phyloP scores from a whole-genome alignment of 805 yeast species.

The Ogataea sp. region DNA sequence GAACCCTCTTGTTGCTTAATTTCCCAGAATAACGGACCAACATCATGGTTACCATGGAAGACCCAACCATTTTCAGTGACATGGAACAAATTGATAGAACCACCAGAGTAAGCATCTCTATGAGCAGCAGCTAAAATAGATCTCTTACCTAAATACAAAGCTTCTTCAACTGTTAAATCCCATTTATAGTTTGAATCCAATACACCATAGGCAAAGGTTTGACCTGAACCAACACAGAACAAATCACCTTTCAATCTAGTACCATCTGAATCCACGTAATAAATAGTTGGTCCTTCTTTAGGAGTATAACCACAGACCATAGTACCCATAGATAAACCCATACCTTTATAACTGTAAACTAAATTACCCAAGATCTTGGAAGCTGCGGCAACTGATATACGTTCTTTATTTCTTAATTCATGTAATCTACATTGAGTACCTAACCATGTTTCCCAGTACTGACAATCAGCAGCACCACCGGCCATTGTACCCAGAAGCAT shows the following conservation, averaged over 20 bases:
- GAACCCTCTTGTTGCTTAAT: conserved; percentile 82
- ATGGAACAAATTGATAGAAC: conserved; percentile 88
- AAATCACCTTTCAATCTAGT: conserved; percentile 90
- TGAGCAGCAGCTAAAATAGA: conserved; percentile 96
- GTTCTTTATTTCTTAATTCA: conserved; percentile 88
- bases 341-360: conserved; percentile 91
- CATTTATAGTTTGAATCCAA: conserved; percentile 86
- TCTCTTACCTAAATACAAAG: conserved; percentile 88
- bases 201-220: conserved; percentile 98
- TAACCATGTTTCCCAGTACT: conserved; percentile 98
- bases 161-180: conserved; percentile 91
- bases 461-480: conserved; percentile 99
- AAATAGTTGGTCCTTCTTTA: conserved; percentile 92
- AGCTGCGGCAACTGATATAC: conserved; percentile 95
- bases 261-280: conserved; percentile 96
- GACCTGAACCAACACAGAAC: conserved; percentile 98
- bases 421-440: conserved; percentile 94
- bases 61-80: conserved; percentile 93
- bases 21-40: conserved; percentile 87
- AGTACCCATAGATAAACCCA: conserved; percentile 99
- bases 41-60: conserved; percentile 92
- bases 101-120: conserved; percentile 98
- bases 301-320: conserved; percentile 97
- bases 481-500: conserved; percentile 96
- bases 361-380: conserved; percentile 86